Evolutionary conservation across 495 filamentous ascomycete genomes (phyloP), one percentile per base, ranked within the genome.

Genomic region (Penicillium salamii): DNA sequence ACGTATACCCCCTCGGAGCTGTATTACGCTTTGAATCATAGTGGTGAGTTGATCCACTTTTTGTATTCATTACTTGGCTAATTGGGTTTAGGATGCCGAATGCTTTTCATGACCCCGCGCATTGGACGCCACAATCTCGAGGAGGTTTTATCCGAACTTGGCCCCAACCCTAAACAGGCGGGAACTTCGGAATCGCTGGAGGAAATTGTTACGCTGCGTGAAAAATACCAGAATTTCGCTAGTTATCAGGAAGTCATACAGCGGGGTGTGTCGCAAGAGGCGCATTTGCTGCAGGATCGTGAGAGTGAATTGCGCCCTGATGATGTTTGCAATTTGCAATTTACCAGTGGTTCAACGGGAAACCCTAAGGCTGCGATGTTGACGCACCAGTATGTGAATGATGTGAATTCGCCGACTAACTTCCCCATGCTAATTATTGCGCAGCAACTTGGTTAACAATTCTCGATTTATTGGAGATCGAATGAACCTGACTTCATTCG

Each of bases 361-460:
- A 78, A 79, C 20, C 85, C 85, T 32, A 88, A 89, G 54, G 84
- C 84, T 3, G 83, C 84, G n/a, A 88, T 87, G 83, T 69, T 89
- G 46, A 87, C 84, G 1, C 85, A 88, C 53, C 73, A 82, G 81
- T 83, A 71, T 38, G 76, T 68, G 15, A 26, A 24, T 12, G 9
- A 18, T 9, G n/a, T 20, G 20, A 21, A n/a, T 2, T 13, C 13
- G 1, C 11, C 19, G 13, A 19, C 14, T 38, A 15, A 35, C 7
- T 24, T 3, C 4, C 1, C 21, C 8, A 8, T 40, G 42, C 42
- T 36, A 23, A 60, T 9, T 11, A 7, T 20, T 12, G 15, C 7
- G 15, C 42, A 84, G 82, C 61, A 86, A 85, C 67, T 70, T 87
- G 24, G 75, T 87, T 18, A 87, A 88, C 62, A 88, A 88, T 59